Evolutionary conservation across 257 asterid species (phyloP).

Genomic region (Solanum clarkiae): DNA sequence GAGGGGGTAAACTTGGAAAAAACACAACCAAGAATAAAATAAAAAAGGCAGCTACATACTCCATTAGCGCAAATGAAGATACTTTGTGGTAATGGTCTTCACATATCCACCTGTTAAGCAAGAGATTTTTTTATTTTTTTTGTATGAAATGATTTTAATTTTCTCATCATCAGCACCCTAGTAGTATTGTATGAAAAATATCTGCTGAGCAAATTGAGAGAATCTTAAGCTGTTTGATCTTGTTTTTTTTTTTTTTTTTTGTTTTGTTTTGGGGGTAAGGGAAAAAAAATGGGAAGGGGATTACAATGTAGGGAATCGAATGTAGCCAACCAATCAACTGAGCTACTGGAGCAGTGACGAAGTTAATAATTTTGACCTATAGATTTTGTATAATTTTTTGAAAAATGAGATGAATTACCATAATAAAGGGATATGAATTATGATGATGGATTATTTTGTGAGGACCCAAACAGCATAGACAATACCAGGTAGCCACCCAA

Average conservation of each 20-base stretch:
- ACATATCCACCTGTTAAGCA: neutral
- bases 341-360: too few relatives aligned
- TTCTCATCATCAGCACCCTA: too few relatives aligned
- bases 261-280: too few relatives aligned
- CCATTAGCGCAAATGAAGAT: neutral
- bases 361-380: too few relatives aligned
- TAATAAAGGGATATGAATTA: neutral
- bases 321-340: too few relatives aligned
- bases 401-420: neutral
- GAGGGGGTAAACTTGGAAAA: neutral
- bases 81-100: neutral
- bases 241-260: too few relatives aligned
- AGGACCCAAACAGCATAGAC: constrained; percentile 59
- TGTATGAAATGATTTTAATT: too few relatives aligned
- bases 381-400: too few relatives aligned
- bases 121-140: neutral
- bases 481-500: constrained; percentile 73
- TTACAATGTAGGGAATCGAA: too few relatives aligned
- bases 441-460: constrained; percentile 35
- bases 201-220: neutral
- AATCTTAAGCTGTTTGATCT: neutral
- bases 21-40: neutral
- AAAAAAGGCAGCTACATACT: neutral
- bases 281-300: too few relatives aligned
- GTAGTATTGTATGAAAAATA: neutral